Evolutionary conservation across 768 basidiomycete species (phyloP), one percentile per base, ranked within the genome.

Genomic region (Coprinopsis sp.): DNA sequence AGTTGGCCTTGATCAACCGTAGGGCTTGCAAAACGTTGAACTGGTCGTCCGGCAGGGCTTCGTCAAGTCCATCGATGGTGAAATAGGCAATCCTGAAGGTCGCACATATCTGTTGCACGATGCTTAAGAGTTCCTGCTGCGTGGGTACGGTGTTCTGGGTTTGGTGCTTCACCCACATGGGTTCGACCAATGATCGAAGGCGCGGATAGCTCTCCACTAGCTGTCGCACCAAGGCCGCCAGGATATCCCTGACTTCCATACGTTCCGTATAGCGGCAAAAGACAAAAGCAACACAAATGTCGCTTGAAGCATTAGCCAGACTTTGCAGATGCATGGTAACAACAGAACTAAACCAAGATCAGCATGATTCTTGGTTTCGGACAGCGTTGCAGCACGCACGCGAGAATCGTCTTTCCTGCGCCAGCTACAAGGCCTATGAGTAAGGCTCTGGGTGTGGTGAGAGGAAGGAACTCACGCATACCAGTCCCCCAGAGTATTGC

Each of bases 41-140:
- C 22, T 42, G 40, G 4, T 12, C 18, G 40, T 42, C 40, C 24
- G 6, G n/a, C 25, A 4, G 4, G 5, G 27, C 40, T 30, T 42
- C 40, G 22, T 42, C 40, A 24, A 42, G n/a, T n/a, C 40, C 40
- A 18, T 42, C 40, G 6, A 42, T 8, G 24, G 22, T 19, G 40
- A 7, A 42, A 28, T 10, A 28, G 5, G 16, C 19, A 5, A n/a
- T 30, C 14, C 16, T 11, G 28, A 29, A 42, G 12, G 14, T 10
- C 5, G 8, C 18, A 6, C 19, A 39, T 6, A 42, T 29, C 24
- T n/a, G 24, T 28, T 28, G 18, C 14, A 42, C 10, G 24, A 30
- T 4, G 6, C 19, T 18, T 4, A 42, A 5, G 22, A 42, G 40
- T 30, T 42, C 40, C 27, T 29, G 27, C 19, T 28, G 27, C 13